These are phyloP conservation scores for Paramarasmius palmivorus DNA, from an alignment of 1,284 basidiomycete species.

Conservation along the genomic window DNA sequence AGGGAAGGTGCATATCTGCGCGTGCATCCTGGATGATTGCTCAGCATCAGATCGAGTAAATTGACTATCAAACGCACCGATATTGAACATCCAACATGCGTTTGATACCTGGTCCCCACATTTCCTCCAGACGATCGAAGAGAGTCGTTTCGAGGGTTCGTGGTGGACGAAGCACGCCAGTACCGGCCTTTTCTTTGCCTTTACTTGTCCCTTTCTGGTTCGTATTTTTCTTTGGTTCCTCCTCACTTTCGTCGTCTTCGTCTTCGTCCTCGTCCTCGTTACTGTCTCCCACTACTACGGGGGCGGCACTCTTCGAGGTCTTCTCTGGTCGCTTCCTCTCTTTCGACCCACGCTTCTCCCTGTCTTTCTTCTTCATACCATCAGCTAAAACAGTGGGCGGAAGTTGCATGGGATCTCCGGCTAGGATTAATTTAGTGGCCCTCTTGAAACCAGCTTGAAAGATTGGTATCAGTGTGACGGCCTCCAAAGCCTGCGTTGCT, in stretches of 20 bases:
- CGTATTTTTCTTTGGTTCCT: no score
- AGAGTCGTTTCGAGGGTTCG: conserved; percentile 84
- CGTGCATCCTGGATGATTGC: conserved; percentile 72
- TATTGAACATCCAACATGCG: conserved; percentile 87
- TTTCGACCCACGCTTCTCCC: conserved; percentile 18
- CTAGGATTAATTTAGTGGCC: conserved; percentile 80
- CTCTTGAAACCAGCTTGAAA: conserved; percentile 86
- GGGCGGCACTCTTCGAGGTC: background rate
- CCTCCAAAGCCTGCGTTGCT: conserved; percentile 95
- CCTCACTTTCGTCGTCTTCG: background rate
- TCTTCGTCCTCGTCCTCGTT: background rate
- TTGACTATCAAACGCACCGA: conserved; percentile 51
- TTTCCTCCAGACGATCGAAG: conserved; percentile 86
- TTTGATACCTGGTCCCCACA: conserved; percentile 86
- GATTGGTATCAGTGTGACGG: conserved; percentile 91
- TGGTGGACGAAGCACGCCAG: conserved; percentile 56
- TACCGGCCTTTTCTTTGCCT: background rate
- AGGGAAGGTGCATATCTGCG: conserved; percentile 85
- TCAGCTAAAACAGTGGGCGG: conserved; percentile 89
- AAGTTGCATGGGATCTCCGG: conserved; percentile 89
- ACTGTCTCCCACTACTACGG: no score
- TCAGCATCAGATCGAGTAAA: background rate
- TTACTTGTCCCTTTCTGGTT: background rate
- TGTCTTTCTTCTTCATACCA: conserved; percentile 38
- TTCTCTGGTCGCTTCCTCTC: conserved; percentile 6